These are phyloP conservation scores for Kazachstania taianensis DNA, from an alignment of 805 yeast genomes.

Conservation along the genomic window DNA sequence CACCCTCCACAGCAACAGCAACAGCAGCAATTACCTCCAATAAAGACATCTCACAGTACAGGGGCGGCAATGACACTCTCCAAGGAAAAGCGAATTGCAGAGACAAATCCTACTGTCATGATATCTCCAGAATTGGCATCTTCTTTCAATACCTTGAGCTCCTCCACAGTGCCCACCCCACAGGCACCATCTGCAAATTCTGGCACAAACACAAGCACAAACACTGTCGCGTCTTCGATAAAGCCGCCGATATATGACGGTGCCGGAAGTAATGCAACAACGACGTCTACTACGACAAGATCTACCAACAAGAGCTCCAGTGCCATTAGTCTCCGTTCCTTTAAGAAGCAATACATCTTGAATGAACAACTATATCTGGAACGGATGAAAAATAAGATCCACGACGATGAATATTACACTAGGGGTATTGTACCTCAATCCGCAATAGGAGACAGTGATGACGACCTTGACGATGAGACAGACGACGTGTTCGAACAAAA, in stretches of 20 bases:
- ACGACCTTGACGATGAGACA: constrained; percentile 10
- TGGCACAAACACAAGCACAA: background rate
- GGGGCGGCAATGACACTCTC: background rate
- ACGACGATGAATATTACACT: constrained; percentile 59
- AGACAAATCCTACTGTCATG: constrained; percentile 1
- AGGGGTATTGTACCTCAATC: constrained; percentile 42
- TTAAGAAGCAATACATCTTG: constrained; percentile 27
- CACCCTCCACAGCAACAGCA: too few species aligned
- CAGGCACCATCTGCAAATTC: background rate
- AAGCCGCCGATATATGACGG: background rate
- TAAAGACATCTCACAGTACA: background rate
- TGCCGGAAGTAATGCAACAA: background rate
- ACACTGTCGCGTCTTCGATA: background rate
- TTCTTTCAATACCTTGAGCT: constrained; percentile 2
- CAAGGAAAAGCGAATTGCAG: background rate
- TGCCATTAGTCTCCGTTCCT: constrained; percentile 8
- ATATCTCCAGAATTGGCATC: constrained; percentile 3
- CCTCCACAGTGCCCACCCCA: background rate
- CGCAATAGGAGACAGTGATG: constrained; percentile 20
- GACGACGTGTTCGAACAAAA: constrained; percentile 12
- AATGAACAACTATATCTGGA: constrained; percentile 62
- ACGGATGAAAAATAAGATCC: constrained; percentile 48
- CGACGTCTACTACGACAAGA: too few species aligned
- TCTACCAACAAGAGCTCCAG: constrained; percentile 1
- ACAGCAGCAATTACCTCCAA: constrained; percentile 3